phyloP scores from a whole-genome alignment of 2,329 filamentous ascomycete species.

The Fusarium sp. region DNA sequence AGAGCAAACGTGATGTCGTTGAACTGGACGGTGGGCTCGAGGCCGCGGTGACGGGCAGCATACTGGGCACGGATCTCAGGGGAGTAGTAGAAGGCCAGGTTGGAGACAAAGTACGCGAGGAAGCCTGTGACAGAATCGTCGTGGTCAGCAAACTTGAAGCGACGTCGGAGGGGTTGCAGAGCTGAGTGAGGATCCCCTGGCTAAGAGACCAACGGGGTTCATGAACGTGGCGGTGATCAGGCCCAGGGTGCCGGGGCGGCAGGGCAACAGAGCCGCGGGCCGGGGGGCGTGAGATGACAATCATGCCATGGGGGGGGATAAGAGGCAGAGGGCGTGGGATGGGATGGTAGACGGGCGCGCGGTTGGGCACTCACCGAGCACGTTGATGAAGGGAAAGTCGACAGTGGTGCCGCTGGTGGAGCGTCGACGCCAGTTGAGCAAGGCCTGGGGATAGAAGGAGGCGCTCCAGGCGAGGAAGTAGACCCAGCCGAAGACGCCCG shows the following conservation, averaged over 20 bases:
- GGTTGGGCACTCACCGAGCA: slow-evolving; percentile 59
- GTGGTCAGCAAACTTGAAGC: slow-evolving; percentile 28
- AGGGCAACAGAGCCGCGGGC: slow-evolving; percentile 14
- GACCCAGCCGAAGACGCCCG: slow-evolving; percentile 77
- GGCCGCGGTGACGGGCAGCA: slow-evolving; percentile 79
- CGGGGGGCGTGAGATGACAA: slow-evolving; percentile 22
- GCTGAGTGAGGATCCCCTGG: slow-evolving; percentile 3
- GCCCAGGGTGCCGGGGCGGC: slow-evolving; percentile 12
- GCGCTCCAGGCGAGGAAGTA: slow-evolving; percentile 84
- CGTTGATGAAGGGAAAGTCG: slow-evolving; percentile 86
- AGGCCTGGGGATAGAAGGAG: slow-evolving; percentile 92
- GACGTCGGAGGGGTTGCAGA: not conserved
- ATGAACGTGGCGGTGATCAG: slow-evolving; percentile 23
- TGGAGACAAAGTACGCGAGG: slow-evolving; percentile 80
- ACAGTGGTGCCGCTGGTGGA: slow-evolving; percentile 87
- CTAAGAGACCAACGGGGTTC: slow-evolving; percentile 10
- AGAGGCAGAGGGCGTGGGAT: slow-evolving; percentile 1
- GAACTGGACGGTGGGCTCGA: slow-evolving; percentile 84
- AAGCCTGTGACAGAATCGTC: slow-evolving; percentile 65
- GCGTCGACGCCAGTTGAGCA: slow-evolving; percentile 81
- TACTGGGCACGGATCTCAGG: slow-evolving; percentile 84
- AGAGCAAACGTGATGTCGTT: slow-evolving; percentile 92
- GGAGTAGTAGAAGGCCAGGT: slow-evolving; percentile 81
- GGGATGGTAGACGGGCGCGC: not conserved
- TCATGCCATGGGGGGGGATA: slow-evolving; percentile 25